Percentiles rank a stretch among this genome's conserved stretches.
phyloP scores from a whole-genome alignment of 805 yeast genomes.

The Myxozyma nipponensis region DNA sequence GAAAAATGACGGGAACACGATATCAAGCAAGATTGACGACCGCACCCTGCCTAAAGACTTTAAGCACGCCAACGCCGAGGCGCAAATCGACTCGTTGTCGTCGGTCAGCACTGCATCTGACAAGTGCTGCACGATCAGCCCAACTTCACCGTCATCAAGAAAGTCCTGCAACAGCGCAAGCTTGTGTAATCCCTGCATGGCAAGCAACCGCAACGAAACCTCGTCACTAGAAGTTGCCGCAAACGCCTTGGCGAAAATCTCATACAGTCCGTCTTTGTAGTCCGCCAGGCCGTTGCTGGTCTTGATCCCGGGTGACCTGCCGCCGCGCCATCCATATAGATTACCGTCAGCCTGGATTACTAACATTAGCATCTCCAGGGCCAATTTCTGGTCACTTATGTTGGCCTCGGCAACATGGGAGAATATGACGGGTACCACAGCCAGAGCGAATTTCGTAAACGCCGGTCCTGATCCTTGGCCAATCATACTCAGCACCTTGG shows the following conservation, averaged over 20 bases:
- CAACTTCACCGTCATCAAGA: constrained; percentile 52
- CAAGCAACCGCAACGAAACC: constrained; percentile 61
- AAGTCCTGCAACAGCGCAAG: constrained; percentile 50
- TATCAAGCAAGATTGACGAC: constrained; percentile 45
- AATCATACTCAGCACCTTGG: constrained; percentile 54
- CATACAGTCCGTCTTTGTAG: constrained; percentile 64
- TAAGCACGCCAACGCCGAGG: constrained; percentile 46
- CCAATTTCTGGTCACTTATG: constrained; percentile 53
- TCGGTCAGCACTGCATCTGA: constrained; percentile 56
- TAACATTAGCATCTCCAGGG: constrained; percentile 58
- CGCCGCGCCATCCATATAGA: constrained; percentile 41
- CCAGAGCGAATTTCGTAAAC: constrained; percentile 45
- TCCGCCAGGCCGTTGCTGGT: constrained; percentile 40
- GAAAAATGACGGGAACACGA: constrained; percentile 51
- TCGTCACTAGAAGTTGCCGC: constrained; percentile 65
- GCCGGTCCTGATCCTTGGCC: constrained; percentile 46
- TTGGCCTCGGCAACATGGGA: constrained; percentile 32
- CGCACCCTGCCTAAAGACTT: constrained; percentile 43
- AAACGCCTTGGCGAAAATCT: constrained; percentile 63
- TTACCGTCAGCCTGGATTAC: constrained; percentile 49
- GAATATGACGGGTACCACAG: constrained; percentile 46
- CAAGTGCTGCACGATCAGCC: constrained; percentile 60
- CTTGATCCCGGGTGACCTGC: neutral
- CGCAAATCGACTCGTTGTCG: constrained; percentile 49
- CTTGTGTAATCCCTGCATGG: constrained; percentile 61